A percentile compares a stretch with the other conserved stretches of the same genome.
Conservation (phyloP, 2,329 filamentous ascomycete species). For the Neoascochyta sp. region DNA sequence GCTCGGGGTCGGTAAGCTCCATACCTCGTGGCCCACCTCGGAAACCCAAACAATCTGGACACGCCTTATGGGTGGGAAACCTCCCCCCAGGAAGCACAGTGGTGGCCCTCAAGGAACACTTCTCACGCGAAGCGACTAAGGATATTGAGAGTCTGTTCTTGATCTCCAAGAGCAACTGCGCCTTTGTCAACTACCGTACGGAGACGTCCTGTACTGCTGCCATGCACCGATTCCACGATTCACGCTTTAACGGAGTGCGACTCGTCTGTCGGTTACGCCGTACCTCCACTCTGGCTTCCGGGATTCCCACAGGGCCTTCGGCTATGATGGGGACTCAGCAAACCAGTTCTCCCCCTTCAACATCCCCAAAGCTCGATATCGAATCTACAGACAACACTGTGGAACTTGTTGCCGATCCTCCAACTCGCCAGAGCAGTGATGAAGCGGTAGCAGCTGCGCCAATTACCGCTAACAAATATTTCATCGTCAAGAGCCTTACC, state of each 20-base stretch:
- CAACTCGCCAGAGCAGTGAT: conserved; percentile 9
- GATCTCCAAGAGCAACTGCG: conserved; percentile 95
- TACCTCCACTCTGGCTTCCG: conserved; percentile 45
- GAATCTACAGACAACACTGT: conserved; percentile 8
- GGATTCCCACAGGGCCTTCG: conserved; percentile 55
- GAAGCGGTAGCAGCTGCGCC: conserved; percentile 12
- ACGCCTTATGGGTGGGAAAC: conserved; percentile 95
- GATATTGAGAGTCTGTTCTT: conserved; percentile 86
- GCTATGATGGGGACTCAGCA: conserved; percentile 38
- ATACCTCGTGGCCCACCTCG: conserved; percentile 60
- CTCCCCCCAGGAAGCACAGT: conserved; percentile 79
- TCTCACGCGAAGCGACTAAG: conserved; percentile 70
- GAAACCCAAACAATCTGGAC: conserved; percentile 68
- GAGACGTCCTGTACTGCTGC: conserved; percentile 71
- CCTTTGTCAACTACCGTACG: conserved; percentile 90
- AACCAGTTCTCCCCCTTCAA: conserved; percentile 22
- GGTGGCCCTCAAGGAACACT: conserved; percentile 83
- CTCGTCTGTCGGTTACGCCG: conserved; percentile 79
- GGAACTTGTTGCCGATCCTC: conserved; percentile 9
- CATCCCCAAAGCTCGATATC: conserved; percentile 19
- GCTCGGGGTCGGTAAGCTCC: conserved; percentile 25
- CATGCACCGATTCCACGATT: conserved; percentile 84
- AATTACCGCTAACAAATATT: conserved; percentile 69
- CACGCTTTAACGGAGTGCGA: conserved; percentile 78
- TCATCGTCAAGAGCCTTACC: conserved; percentile 89